Evolutionary conservation across 2,329 filamentous ascomycete species (phyloP).

Genomic region (Penicillium brevicompactum): DNA sequence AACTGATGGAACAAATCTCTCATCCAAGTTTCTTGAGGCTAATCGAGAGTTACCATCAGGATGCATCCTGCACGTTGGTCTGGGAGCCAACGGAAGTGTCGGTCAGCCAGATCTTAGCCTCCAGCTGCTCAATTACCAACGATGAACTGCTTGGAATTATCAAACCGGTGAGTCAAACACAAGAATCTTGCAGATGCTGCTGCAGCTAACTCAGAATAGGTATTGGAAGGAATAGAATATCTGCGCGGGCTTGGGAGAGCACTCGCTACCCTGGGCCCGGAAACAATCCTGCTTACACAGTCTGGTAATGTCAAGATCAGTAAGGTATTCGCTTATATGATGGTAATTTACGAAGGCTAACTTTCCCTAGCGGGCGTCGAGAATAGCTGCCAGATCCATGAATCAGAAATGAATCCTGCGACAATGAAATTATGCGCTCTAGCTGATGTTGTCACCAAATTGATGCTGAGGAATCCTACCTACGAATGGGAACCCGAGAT

Average conservation of each 20-base stretch:
- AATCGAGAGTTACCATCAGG: no score
- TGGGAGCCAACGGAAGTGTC: constrained; percentile 13
- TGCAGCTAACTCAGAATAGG: neutral
- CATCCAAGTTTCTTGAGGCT: no score
- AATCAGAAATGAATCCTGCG: constrained; percentile 9
- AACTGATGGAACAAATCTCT: no score
- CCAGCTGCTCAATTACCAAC: constrained; percentile 2
- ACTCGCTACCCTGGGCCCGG: constrained; percentile 4
- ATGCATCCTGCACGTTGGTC: no score
- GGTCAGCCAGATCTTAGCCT: constrained; percentile 8
- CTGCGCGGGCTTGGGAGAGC: constrained; percentile 6
- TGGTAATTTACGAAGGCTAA: neutral
- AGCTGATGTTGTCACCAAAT: constrained; percentile 10
- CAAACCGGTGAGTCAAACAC: neutral
- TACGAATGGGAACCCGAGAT: constrained; percentile 7
- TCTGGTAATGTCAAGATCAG: constrained; percentile 11
- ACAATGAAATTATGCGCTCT: constrained; percentile 10
- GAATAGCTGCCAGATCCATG: constrained; percentile 10
- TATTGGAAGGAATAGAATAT: neutral
- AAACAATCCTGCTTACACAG: constrained; percentile 7
- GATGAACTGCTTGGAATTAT: constrained; percentile 3
- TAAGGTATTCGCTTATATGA: neutral
- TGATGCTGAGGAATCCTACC: constrained; percentile 3
- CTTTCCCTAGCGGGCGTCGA: constrained; percentile 5
- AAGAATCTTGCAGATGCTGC: neutral